Conservation (phyloP, 169 alveolate species). For the Cryptosporidium meleagridis region DNA sequence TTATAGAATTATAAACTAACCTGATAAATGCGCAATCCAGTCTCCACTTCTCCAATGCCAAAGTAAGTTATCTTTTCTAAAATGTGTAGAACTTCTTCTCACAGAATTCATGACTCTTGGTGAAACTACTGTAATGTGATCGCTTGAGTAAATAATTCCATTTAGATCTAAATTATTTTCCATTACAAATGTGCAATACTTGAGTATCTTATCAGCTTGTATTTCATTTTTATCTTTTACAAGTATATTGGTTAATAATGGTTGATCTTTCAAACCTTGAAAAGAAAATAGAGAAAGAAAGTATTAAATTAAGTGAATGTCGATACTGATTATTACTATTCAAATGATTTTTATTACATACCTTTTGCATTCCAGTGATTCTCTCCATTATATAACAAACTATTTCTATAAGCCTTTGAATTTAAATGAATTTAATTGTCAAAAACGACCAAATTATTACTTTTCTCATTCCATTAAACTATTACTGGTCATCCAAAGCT, state of each 20-base stretch:
- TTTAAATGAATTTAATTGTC: not conserved
- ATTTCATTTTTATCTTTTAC: constrained; percentile 64
- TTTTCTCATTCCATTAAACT: not conserved
- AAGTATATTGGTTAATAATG: constrained; percentile 67
- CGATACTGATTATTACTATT: not conserved
- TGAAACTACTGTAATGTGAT: constrained; percentile 44
- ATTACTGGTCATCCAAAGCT: not conserved
- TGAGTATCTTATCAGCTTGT: constrained; percentile 14
- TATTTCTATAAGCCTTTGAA: constrained; percentile 31
- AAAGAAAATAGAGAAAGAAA: not conserved
- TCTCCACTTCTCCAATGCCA: constrained; percentile 77
- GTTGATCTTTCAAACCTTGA: constrained; percentile 69
- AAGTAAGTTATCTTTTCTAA: constrained; percentile 57
- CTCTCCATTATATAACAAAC: constrained; percentile 10
- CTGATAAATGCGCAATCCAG: constrained; percentile 76
- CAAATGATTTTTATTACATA: not conserved
- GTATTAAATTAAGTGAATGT: too few relatives aligned
- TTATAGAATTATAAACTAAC: constrained; percentile 10
- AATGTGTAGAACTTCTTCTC: constrained; percentile 65
- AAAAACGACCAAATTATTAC: not conserved
- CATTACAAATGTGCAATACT: constrained; percentile 41
- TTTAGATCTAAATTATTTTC: constrained; percentile 27
- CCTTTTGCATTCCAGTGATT: constrained; percentile 73
- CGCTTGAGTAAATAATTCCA: constrained; percentile 31
- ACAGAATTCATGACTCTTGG: constrained; percentile 74